These are phyloP conservation scores for Diutina ranongensis DNA, from an alignment of 1,139 yeast genomes.

Conservation along the genomic window DNA sequence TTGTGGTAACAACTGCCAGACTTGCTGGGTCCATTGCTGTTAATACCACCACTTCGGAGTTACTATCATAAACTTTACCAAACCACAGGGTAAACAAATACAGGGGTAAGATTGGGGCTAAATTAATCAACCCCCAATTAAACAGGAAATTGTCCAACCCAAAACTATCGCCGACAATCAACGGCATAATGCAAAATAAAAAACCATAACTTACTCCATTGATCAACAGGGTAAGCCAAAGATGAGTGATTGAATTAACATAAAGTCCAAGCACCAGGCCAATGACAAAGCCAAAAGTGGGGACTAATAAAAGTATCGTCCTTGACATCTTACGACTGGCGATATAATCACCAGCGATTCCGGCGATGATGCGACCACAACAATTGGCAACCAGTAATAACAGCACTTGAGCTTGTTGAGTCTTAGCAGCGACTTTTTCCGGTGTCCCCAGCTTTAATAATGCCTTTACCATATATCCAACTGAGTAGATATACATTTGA, in stretches of 20 bases:
- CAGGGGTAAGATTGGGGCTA: slow-evolving; percentile 44
- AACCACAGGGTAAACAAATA: slow-evolving; percentile 38
- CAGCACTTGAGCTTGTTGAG: slow-evolving; percentile 49
- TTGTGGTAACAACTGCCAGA: neutral
- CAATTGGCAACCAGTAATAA: slow-evolving; percentile 44
- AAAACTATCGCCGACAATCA: slow-evolving; percentile 45
- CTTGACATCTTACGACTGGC: slow-evolving; percentile 32
- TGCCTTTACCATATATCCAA: slow-evolving; percentile 50
- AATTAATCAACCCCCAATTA: slow-evolving; percentile 46
- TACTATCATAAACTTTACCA: slow-evolving; percentile 40
- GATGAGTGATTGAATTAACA: slow-evolving; percentile 11
- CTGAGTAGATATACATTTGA: slow-evolving; percentile 52
- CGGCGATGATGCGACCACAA: slow-evolving; percentile 39
- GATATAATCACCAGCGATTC: slow-evolving; percentile 40
- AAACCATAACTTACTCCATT: slow-evolving; percentile 50
- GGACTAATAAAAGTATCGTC: slow-evolving; percentile 34
- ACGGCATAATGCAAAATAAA: slow-evolving; percentile 45
- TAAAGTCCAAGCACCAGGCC: slow-evolving; percentile 32
- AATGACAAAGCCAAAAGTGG: slow-evolving; percentile 27
- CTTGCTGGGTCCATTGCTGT: neutral
- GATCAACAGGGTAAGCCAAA: slow-evolving; percentile 26
- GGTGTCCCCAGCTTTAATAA: slow-evolving; percentile 17
- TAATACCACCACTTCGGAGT: slow-evolving; percentile 13
- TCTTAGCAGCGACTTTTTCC: slow-evolving; percentile 11
- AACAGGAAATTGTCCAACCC: slow-evolving; percentile 43